Percentiles rank a stretch among this genome's conserved stretches.
phyloP scores from a whole-genome alignment of 257 asterid species.

The Plantago major region DNA sequence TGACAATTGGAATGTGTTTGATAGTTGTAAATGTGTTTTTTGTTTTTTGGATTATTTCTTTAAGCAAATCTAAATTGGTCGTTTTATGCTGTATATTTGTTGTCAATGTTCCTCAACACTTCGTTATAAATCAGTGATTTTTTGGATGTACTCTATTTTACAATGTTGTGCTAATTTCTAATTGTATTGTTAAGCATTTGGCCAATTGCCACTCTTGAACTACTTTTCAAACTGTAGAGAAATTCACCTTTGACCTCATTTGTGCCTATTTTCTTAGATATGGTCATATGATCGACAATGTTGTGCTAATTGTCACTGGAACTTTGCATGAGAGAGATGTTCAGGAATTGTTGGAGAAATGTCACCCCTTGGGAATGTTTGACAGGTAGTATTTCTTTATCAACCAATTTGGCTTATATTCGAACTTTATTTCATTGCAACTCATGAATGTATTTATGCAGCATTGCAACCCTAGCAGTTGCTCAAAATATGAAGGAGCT shows the following conservation, averaged over 20 bases:
- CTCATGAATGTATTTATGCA: constrained; percentile 29
- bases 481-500: constrained; percentile 97
- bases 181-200: neutral
- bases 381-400: constrained; percentile 60
- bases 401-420: constrained; percentile 7
- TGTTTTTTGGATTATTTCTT: too few species aligned
- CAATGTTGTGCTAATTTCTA: too few species aligned
- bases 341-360: constrained; percentile 89
- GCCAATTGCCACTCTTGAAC: neutral
- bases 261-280: constrained; percentile 42
- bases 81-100: too few species aligned
- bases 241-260: constrained; percentile 2
- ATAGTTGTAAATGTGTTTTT: too few species aligned
- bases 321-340: constrained; percentile 96
- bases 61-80: too few species aligned
- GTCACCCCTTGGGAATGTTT: constrained; percentile 97
- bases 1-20: too few species aligned
- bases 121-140: neutral
- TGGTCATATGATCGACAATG: constrained; percentile 96
- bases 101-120: neutral
- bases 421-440: constrained; percentile 12
- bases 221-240: neutral
- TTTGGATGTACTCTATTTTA: too few species aligned
- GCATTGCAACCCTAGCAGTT: constrained; percentile 86
- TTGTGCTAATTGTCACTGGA: constrained; percentile 89